Evolutionary conservation across 495 filamentous ascomycete genomes (phyloP), one percentile per base, ranked within the genome.

Genomic region (Aspergillus wentii): DNA sequence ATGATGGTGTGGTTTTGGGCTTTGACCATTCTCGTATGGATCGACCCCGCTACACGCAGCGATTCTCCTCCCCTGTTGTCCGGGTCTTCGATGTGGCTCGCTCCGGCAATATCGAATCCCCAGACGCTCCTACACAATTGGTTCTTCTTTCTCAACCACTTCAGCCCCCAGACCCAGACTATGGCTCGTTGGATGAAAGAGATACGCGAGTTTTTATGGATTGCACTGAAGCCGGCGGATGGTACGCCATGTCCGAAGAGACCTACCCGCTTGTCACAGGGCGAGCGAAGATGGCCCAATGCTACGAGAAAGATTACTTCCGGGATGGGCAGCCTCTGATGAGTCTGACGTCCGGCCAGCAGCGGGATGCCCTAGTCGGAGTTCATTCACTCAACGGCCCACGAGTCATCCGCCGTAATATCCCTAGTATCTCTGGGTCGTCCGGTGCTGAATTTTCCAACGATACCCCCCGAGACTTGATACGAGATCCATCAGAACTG

Each of bases 181-280:
- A 82, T 35, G 73, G 71, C 13, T 60, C 63, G 4, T 64, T 72
- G 14, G 72, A 79, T 34, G 75, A 76, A 11, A 69, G 75, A 17
- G 77, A 75, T 27, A 64, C 74, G 37, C 80, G 79, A 23, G 82
- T 95, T 3, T 95, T 92, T 55, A 75, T 98, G 32, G 94, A 95
- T 52, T 82, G 80, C 38, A 96, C 88, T 6, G 78, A 85, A 45
- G 71, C 71, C 25, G 90, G 88, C 25, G 82, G 86, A 41, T 96
- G 90, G 88, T 98, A 91, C 61, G 92, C 90, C 13, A 76, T 98
- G 61, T 95, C 92, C 0, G 91, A 94, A 35, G 76, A 61, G 38
- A 83, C 78, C 3, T 98, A 95, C 49, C 92, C 92, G 6, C 57
- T 86, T 6, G 83, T 91, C 15, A 80, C 88, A 8, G 77, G 85